These are phyloP conservation scores for Penicillium sp. DNA, from an alignment of 2,329 filamentous ascomycete species.

Conservation along the genomic window DNA sequence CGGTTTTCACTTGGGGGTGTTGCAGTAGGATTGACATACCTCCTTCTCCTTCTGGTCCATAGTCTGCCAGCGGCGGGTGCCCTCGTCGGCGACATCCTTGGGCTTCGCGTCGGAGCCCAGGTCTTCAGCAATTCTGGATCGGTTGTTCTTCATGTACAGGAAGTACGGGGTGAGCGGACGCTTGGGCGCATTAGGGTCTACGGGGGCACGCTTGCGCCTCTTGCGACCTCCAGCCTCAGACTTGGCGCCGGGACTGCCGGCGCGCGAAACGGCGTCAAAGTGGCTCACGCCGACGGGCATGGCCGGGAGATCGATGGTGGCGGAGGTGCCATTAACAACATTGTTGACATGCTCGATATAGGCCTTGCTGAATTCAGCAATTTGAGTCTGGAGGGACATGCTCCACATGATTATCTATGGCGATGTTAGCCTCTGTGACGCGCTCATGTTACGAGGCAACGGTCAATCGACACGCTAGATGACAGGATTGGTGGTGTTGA, in stretches of 20 bases:
- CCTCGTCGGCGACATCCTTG: slow-evolving; percentile 82
- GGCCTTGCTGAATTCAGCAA: slow-evolving; percentile 73
- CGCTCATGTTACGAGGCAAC: background rate
- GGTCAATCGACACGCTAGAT: background rate
- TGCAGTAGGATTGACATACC: slow-evolving; percentile 39
- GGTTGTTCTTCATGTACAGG: slow-evolving; percentile 84
- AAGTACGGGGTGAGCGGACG: slow-evolving; percentile 92
- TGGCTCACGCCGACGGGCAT: slow-evolving; percentile 30
- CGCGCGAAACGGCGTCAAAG: slow-evolving; percentile 40
- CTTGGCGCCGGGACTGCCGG: slow-evolving; percentile 35
- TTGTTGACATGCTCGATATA: slow-evolving; percentile 87
- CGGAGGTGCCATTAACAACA: slow-evolving; percentile 61
- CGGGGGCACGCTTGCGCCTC: slow-evolving; percentile 81
- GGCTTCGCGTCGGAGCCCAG: slow-evolving; percentile 71
- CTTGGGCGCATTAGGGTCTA: slow-evolving; percentile 93
- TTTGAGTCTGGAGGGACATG: slow-evolving; percentile 70
- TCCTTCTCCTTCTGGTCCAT: slow-evolving; percentile 71
- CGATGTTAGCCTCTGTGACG: slow-evolving; percentile 22
- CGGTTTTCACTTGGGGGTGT: background rate
- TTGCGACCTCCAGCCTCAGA: slow-evolving; percentile 64
- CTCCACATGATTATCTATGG: slow-evolving; percentile 70
- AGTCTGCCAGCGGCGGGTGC: slow-evolving; percentile 76
- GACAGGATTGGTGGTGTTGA: background rate
- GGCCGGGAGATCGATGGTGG: slow-evolving; percentile 51
- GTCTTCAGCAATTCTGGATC: slow-evolving; percentile 74